These are phyloP conservation scores for Aspergillus cristatus DNA, from an alignment of 495 filamentous ascomycete species.

Conservation along the genomic window DNA sequence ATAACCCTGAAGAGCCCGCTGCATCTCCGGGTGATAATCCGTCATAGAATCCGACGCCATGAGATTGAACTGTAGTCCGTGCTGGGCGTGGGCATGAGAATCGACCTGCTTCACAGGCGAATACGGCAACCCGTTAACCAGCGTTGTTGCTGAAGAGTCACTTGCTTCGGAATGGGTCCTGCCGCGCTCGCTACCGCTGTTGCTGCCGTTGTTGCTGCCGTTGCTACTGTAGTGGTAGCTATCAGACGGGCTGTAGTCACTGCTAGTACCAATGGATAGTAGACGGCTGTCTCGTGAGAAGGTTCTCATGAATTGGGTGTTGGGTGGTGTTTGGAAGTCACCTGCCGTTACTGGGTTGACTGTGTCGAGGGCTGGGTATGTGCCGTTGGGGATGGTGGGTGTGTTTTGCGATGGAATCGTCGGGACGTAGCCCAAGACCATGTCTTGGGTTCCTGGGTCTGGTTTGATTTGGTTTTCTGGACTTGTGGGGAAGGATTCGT, in stretches of 20 bases:
- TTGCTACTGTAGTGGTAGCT: slow-evolving; percentile 25
- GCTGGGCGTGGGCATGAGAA: slow-evolving; percentile 2
- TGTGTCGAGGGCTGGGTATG: slow-evolving; percentile 13
- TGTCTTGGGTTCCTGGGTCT: slow-evolving; percentile 14
- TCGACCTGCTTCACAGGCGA: slow-evolving; percentile 19
- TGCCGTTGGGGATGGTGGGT: slow-evolving; percentile 5
- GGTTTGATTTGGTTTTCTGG: slow-evolving; percentile 13
- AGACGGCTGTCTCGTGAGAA: slow-evolving; percentile 18
- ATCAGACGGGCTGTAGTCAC: slow-evolving; percentile 15
- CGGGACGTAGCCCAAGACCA: slow-evolving; percentile 23
- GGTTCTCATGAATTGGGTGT: slow-evolving; percentile 8
- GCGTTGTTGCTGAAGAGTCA: slow-evolving; percentile 12
- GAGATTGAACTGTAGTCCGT: slow-evolving; percentile 5
- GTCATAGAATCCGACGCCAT: slow-evolving; percentile 11
- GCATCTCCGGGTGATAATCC: slow-evolving; percentile 15
- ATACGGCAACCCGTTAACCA: slow-evolving; percentile 33
- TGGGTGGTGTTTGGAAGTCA: slow-evolving; percentile 11
- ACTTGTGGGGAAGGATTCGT: slow-evolving; percentile 11
- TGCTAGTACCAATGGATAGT: slow-evolving; percentile 7
- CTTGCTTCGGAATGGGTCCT: slow-evolving; percentile 10
- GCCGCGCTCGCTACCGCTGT: slow-evolving; percentile 19
- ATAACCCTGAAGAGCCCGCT: slow-evolving; percentile 7
- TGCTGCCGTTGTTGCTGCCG: slow-evolving; percentile 22
- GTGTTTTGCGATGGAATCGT: slow-evolving; percentile 13
- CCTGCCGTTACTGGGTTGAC: slow-evolving; percentile 13